These are phyloP conservation scores for Coleophoma crateriformis DNA, from an alignment of 2,329 filamentous ascomycete genomes.

Conservation along the genomic window DNA sequence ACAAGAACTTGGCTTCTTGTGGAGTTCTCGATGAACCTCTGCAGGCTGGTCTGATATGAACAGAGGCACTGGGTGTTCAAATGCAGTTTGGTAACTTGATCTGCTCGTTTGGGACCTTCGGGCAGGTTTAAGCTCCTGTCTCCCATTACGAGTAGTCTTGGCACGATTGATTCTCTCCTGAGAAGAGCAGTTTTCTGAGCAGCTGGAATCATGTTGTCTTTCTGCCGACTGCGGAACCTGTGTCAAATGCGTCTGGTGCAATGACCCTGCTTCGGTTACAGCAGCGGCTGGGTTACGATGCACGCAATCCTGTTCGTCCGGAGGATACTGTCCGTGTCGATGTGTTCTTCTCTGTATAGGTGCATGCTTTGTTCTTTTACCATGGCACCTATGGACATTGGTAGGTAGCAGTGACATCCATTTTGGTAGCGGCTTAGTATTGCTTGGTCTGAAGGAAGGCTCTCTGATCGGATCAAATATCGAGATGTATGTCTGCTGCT, in stretches of 20 bases:
- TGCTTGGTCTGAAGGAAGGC: constrained; percentile 40
- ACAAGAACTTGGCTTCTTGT: not conserved
- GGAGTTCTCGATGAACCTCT: not conserved
- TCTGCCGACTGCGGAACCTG: not conserved
- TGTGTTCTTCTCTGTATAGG: not conserved
- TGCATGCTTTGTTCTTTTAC: constrained; percentile 2
- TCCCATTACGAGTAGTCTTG: not conserved
- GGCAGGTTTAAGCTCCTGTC: not conserved
- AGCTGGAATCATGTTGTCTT: not conserved
- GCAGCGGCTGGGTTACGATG: not conserved
- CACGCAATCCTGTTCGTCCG: not conserved
- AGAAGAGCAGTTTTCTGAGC: not conserved
- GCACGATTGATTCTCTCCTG: not conserved
- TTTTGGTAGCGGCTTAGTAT: constrained; percentile 44
- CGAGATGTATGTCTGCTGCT: constrained; percentile 40
- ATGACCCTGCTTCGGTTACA: no score
- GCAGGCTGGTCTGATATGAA: not conserved
- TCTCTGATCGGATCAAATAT: constrained; percentile 42
- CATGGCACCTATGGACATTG: constrained; percentile 12
- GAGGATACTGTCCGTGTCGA: not conserved
- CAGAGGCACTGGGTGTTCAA: not conserved
- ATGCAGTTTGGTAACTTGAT: not conserved
- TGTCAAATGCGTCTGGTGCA: no score
- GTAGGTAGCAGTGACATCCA: constrained; percentile 26
- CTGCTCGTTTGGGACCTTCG: not conserved